These are phyloP conservation scores for Penicillium sumatraense DNA, from an alignment of 2,329 filamentous ascomycete species.

Conservation along the genomic window DNA sequence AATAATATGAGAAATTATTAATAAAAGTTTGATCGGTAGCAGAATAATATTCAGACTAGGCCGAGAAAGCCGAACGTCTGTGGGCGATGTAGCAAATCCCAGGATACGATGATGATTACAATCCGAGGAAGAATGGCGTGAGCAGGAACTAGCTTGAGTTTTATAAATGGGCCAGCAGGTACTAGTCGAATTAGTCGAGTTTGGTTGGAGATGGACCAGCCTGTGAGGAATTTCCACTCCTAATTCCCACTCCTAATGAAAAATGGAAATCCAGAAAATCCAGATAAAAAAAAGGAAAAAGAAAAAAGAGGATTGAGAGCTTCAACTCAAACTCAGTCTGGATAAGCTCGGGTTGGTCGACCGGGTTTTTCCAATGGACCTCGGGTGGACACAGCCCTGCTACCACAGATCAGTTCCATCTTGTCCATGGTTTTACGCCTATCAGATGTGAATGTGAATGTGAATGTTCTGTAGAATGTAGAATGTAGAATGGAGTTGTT, in stretches of 20 bases:
- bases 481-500: too few relatives aligned
- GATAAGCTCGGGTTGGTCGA: neutral
- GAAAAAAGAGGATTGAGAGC: neutral
- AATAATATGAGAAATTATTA: conserved; percentile 1
- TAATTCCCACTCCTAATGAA: neutral
- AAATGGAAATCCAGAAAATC: too few relatives aligned
- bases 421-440: neutral
- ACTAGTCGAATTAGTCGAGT: neutral
- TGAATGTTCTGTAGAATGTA: neutral
- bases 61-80: conserved; percentile 1
- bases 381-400: neutral
- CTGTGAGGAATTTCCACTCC: neutral
- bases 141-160: conserved; percentile 13
- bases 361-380: neutral
- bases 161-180: conserved; percentile 13
- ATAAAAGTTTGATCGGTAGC: neutral
- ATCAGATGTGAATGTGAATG: conserved; percentile 11
- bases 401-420: neutral
- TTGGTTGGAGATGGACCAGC: neutral
- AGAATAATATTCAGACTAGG: neutral
- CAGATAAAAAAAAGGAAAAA: neutral
- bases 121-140: conserved; percentile 21
- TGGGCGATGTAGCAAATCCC: conserved; percentile 22
- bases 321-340: conserved; percentile 1
- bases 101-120: conserved; percentile 19